Base-by-base conservation (phyloP, 2,329 filamentous ascomycete genomes). In the Phialophora expanda region DNA sequence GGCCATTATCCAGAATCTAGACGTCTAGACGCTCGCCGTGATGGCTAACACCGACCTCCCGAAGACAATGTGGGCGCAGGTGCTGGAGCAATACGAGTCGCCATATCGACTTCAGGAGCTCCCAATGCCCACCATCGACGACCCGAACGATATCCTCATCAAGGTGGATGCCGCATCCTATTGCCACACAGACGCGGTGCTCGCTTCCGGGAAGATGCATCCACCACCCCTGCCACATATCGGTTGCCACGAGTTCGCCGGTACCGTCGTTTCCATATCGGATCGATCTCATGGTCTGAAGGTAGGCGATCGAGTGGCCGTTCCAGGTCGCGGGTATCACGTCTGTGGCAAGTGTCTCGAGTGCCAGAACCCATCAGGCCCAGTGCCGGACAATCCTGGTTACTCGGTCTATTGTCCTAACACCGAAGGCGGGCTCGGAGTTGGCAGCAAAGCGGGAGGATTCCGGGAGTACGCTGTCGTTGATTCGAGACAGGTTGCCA, bases 141-240 rank as follows among this genome's bases (percentile, higher is more conserved):
- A 70, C 12, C 73, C 75, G 2, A 66, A 81, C 66, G 81, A 83
- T 64, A 61, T 83, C 24, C 77, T 83, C 24, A 77, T 83, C 71
- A 77, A 76, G 64, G 80, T 83, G 38, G 76, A 79, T 55, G 81
- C 81, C 6, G 80, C 80, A 8, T 82, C 80, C 0, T 83, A 83
- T 69, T 82, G 80, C 72, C 81, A 83, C 68, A 82, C 80, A 7
- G 78, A 80, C 59, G 75, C 71, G 22, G 76, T 79, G 14, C 73
- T 79, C 22, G 75, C 77, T 30, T 67, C 75, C 38, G 78, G 77
- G 8, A 70, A 74, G 51, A 76, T 78, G 75, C 71, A 71, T 7
- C 73, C 72, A 1, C 66, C 75, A 28, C 79, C 80, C 0, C 74
- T 75, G 2, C 81, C 81, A 9, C 80, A 81, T 66, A 72, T 82